A percentile compares a stretch with the other conserved stretches of the same genome.
phyloP scores from a whole-genome alignment of 2,329 filamentous ascomycete genomes.

The Colletotrichum liaoningense region DNA sequence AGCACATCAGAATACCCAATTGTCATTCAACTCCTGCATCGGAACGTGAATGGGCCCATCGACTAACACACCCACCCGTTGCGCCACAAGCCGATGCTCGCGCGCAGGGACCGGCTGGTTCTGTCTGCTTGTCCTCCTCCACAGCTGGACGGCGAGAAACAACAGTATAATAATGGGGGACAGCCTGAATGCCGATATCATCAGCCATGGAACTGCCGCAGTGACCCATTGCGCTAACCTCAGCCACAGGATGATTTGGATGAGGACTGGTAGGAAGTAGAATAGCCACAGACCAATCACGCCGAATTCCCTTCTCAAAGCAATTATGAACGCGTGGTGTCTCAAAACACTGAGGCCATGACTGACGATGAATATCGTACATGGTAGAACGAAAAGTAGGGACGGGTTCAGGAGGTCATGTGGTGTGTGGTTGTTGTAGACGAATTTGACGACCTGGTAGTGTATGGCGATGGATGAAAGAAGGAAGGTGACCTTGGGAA shows the following conservation, averaged over 20 bases:
- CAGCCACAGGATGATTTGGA: not conserved
- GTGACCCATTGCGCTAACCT: not conserved
- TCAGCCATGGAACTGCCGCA: not conserved
- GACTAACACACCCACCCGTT: not conserved
- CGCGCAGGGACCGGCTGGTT: not conserved
- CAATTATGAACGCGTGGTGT: not conserved
- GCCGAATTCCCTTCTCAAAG: not conserved
- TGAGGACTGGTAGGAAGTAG: not conserved
- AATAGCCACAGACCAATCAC: not conserved
- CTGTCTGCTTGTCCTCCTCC: not conserved
- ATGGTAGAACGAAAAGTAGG: not conserved
- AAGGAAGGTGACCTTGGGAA: not conserved
- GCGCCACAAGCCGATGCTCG: not conserved
- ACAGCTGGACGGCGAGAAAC: not conserved
- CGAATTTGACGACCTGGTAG: not conserved
- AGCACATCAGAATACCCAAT: not conserved
- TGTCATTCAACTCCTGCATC: not conserved
- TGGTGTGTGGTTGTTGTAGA: not conserved
- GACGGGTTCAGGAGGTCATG: not conserved
- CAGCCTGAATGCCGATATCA: not conserved
- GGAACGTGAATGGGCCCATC: not conserved
- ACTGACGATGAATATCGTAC: not conserved
- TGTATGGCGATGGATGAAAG: not conserved
- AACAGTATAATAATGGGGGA: not conserved
- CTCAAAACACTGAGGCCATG: not conserved